phyloP scores from a whole-genome alignment of 495 filamentous ascomycete genomes.

The Xanthoparmelia taractica region DNA sequence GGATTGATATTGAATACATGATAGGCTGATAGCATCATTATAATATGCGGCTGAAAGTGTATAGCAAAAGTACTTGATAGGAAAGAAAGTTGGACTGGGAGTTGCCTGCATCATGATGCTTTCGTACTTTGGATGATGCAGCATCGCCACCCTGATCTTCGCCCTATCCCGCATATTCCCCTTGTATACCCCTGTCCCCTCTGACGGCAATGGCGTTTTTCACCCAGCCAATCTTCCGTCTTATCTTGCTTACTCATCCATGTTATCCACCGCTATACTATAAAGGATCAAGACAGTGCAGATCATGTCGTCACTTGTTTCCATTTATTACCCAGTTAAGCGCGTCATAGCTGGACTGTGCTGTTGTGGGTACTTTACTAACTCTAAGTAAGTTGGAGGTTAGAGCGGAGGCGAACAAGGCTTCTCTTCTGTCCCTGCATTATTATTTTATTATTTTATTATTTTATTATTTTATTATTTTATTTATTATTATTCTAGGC shows the following conservation, averaged over 20 bases:
- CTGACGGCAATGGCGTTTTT: background rate
- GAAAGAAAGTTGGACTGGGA: too few relatives aligned
- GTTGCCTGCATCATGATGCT: background rate
- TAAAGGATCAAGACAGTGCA: background rate
- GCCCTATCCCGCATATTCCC: background rate
- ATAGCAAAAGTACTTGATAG: background rate
- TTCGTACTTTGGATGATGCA: background rate
- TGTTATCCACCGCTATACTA: background rate
- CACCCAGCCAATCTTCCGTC: background rate
- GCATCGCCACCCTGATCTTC: background rate
- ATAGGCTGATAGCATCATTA: too few relatives aligned
- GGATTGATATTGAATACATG: too few relatives aligned
- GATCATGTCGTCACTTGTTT: background rate
- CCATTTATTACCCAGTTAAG: too few relatives aligned
- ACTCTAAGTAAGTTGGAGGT: background rate
- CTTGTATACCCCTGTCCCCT: background rate
- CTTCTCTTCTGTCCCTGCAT: background rate
- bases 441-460: background rate
- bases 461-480: too few relatives aligned
- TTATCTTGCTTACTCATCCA: background rate
- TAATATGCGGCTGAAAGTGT: too few relatives aligned
- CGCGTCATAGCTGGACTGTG: constrained; percentile 1
- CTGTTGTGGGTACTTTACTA: background rate
- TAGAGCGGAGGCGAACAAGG: too few relatives aligned
- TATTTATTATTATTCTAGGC: too few relatives aligned